Evolutionary conservation across 2,329 filamentous ascomycete species (phyloP), one percentile per base, ranked within the genome.

Genomic region (Ophiostoma triangulosporum): DNA sequence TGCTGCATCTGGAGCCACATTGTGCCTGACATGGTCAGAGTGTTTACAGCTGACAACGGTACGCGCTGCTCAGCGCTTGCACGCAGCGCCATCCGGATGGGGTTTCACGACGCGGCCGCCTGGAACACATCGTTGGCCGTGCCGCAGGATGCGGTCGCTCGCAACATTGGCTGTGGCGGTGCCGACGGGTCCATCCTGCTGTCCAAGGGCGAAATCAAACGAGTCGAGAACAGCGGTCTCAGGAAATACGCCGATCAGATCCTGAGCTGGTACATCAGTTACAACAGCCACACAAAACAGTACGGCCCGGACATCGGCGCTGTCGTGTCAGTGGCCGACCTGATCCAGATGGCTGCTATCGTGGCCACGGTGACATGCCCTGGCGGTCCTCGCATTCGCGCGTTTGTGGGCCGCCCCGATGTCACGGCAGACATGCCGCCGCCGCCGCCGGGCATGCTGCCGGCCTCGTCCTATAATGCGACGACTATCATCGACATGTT

Each of bases 341-440:
- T 80, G 20, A 72, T 77, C 38, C 73, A 77, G 60, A 71, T 76
- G 50, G 73, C 69, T 3, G 69, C 66, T 63, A 67, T 65, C 48
- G 65, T 73, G 38, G 75, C 71, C 4, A 72, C 73, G 4, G 69
- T 73, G 2, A 67, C 69, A 3, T 80, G 76, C 53, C 75, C 75
- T 0, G 70, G 71, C 14, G 75, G 76, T 0, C 76, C 75, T 3
- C 68, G 69, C 11, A 70, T 78, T 35, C 63, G 68, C 15, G 69
- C 70, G n/a, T 73, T 73, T 55, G 69, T 74, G 7, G 75, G 76
- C 29, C 69, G 76, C 50, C 65, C 62, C 22, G 75, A 78, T 58
- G 65, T 68, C 46, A 60, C 62, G 14, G 60, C 58, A 7, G 17
- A 17, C 43, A 61, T 63, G 11, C 60, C 60, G 7, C 64, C 70